These are phyloP conservation scores for Lichenothelia convexa DNA, from an alignment of 495 filamentous ascomycete genomes.

Conservation along the genomic window DNA sequence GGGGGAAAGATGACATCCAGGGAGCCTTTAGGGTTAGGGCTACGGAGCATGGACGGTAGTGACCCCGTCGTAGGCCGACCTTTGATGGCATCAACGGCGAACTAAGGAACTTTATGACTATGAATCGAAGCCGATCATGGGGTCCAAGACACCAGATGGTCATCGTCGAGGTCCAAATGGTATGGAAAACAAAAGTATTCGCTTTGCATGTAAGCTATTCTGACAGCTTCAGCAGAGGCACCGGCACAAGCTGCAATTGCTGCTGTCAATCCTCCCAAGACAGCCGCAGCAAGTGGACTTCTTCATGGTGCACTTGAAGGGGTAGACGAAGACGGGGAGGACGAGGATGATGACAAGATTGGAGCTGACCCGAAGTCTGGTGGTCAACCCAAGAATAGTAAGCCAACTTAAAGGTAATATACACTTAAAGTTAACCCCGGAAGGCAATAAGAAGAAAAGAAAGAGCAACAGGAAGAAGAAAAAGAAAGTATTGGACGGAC, in stretches of 20 bases:
- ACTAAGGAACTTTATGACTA: conserved; percentile 6
- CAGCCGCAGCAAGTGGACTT: conserved; percentile 13
- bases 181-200: conserved; percentile 4
- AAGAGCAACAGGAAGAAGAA: conserved; percentile 43
- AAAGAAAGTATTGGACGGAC: conserved; percentile 28
- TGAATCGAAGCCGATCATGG: conserved; percentile 10
- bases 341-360: conserved; percentile 11
- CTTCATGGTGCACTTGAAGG: conserved; percentile 13
- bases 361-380: conserved; percentile 10
- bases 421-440: conserved; percentile 6
- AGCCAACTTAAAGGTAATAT: conserved; percentile 3
- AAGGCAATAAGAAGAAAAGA: conserved; percentile 52
- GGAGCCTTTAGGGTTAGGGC: too few species aligned
- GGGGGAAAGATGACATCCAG: too few species aligned
- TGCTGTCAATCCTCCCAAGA: conserved; percentile 13
- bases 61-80: conserved; percentile 2
- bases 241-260: conserved; percentile 8
- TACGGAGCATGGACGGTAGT: too few species aligned
- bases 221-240: conserved; percentile 11
- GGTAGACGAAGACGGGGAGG: conserved; percentile 15
- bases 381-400: conserved; percentile 7
- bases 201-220: neutral
- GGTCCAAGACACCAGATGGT: conserved; percentile 14
- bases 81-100: conserved; percentile 5
- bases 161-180: conserved; percentile 14